Conservation (phyloP, 495 filamentous ascomycete species). For the Penicillium bovifimosum region DNA sequence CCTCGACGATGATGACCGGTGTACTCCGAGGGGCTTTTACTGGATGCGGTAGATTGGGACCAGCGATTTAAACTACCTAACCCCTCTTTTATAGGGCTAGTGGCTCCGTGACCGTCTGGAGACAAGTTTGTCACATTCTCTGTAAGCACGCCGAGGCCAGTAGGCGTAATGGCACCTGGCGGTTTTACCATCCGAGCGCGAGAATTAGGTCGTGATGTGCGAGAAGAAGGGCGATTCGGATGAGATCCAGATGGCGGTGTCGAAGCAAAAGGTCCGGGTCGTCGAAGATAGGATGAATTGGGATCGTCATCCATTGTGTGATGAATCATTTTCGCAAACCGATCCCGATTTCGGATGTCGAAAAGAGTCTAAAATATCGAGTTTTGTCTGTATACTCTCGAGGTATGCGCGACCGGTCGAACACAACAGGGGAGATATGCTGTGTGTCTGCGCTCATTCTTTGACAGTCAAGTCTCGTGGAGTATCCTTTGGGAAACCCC, state of each 20-base stretch:
- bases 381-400: neutral
- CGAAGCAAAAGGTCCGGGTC: constrained; percentile 14
- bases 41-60: constrained; percentile 73
- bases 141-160: constrained; percentile 17
- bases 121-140: constrained; percentile 13
- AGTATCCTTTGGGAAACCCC: neutral
- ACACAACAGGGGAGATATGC: neutral
- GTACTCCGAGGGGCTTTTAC: constrained; percentile 49
- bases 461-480: neutral
- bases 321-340: constrained; percentile 23
- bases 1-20: constrained; percentile 41
- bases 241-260: constrained; percentile 10
- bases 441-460: constrained; percentile 15
- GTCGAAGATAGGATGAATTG: constrained; percentile 20
- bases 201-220: constrained; percentile 19
- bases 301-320: constrained; percentile 26
- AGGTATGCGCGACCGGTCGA: constrained; percentile 1
- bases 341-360: neutral
- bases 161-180: constrained; percentile 13
- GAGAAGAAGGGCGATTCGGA: constrained; percentile 19
- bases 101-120: constrained; percentile 19
- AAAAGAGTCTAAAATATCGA: constrained; percentile 9
- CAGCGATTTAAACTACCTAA: constrained; percentile 74
- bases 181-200: constrained; percentile 19
- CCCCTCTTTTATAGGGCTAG: constrained; percentile 53